Evolutionary conservation across 1,139 yeast genomes (phyloP), one percentile per base, ranked within the genome.

Genomic region (Schwanniomyces etchellsii): DNA sequence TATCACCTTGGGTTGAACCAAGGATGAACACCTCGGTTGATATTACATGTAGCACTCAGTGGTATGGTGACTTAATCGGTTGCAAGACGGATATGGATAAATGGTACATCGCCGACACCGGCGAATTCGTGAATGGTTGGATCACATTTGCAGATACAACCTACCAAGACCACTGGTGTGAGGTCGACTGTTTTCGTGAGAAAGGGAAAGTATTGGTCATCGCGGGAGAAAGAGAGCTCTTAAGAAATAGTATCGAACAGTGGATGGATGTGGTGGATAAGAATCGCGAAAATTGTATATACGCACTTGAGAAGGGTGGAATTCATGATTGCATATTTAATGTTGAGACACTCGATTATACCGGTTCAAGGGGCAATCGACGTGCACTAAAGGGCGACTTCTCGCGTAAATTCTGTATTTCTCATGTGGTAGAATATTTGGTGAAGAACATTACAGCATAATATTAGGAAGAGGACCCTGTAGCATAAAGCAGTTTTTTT

Each of bases 1-100:
- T 64, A 5, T 63, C 72, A 13, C 75, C 75, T 3, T 70, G 76
- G 75, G 51, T 59, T 13, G 52, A 61, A 33, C 56, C 67, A 3
- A 39, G 38, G 27, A 47, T 43, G 14, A 28, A 31, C 5, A 54
- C 53, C 3, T 33, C 24, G 5, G 15, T 40, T 5, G 54, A 55
- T 4, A 47, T 64, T 3, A 37, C 33, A 15, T 51, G 47, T 25
- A 47, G 52, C 5, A 34, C 34, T 2, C 57, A 52, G 10, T 55
- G 58, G 38, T 56, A 52, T 32, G 38, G 49, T 6, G 56, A 50
- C 5, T 7, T 23, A 7, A 23, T 23, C 14, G 55, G 52, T 20
- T 33, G 43, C 17, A 44, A 43, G 16, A 29, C 31, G 14, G 46
- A 50, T 23, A n/a, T 13, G 11, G 14, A 23, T 23, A 13, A 23